Percentiles rank a stretch among this genome's conserved stretches.
Evolutionary conservation across 2,329 filamentous ascomycete genomes (phyloP).

Genomic region (Cladorrhinum sp.): DNA sequence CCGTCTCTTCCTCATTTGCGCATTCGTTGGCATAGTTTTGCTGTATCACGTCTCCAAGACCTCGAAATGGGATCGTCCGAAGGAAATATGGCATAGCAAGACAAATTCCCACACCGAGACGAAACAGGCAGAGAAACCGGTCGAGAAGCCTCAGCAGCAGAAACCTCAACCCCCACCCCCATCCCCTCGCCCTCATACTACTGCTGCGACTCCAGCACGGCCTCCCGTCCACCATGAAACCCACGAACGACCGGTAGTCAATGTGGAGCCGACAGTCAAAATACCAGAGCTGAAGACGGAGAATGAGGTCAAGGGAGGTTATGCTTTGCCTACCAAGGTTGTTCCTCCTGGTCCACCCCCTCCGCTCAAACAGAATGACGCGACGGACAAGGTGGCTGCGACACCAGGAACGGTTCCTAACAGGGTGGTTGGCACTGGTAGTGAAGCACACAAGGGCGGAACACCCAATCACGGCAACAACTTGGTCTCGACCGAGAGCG

Average conservation of each 20-base stretch:
- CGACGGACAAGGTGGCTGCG: conserved; percentile 8
- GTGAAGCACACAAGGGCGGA: conserved; percentile 23
- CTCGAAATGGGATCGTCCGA: conserved; percentile 33
- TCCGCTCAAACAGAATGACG: background rate
- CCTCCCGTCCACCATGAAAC: conserved; percentile 9
- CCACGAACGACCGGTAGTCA: background rate
- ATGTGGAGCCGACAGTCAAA: conserved; percentile 18
- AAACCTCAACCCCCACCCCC: background rate
- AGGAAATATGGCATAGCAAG: conserved; percentile 21
- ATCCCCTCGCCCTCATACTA: background rate
- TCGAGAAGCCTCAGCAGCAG: background rate
- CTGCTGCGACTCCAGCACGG: background rate
- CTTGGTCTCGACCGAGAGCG: conserved; percentile 17
- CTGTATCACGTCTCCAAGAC: conserved; percentile 49
- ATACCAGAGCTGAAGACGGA: conserved; percentile 32
- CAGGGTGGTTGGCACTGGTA: conserved; percentile 26
- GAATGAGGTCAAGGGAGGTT: conserved; percentile 28
- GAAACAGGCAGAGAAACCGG: conserved; percentile 5
- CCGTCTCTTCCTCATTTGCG: conserved; percentile 56
- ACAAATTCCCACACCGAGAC: conserved; percentile 6
- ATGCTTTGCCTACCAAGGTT: conserved; percentile 29
- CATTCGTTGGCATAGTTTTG: conserved; percentile 53
- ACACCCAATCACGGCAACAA: conserved; percentile 14
- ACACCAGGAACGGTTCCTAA: conserved; percentile 32
- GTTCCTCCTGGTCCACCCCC: conserved; percentile 23